Evolutionary conservation across 768 basidiomycete species (phyloP), one percentile per base, ranked within the genome.

Genomic region (Cubamyces lactineus): DNA sequence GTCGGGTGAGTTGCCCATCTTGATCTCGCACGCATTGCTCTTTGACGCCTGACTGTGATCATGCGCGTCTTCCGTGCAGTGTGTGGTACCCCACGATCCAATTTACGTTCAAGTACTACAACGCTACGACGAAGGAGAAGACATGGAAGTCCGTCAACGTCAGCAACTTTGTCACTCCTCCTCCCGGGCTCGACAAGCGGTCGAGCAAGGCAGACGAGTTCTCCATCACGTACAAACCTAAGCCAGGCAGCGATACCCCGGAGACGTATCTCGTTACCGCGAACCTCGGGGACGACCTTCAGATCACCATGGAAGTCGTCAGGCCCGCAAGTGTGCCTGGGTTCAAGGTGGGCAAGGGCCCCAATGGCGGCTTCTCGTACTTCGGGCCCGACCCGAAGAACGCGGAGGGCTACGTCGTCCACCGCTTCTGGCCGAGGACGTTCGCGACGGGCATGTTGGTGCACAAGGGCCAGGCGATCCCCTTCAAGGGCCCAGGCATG

Each of bases 51-150:
- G 21, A 26, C 30, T 16, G 6, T 17, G 21, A 26, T n/a, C 34
- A 34, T 34, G 34, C 34, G 34, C 34, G 11, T 30, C 24, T 9
- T 39, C 49, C 43, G 15, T 62, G 59, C 69, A 96, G 95, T 23
- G 73, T 98, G 62, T 95, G 96, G 87, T 96, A 91, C 71, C 95
- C 97, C 3, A 92, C 89, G 30, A 88, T 96, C 69, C 96, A 99
- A 75, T 93, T 98, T 74, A 91, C 87, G 4, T 95, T 88, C 86
- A 96, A 95, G 76, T 76, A 91, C 53, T 88, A 84, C 78, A 84
- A 97, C 70, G 88, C 94, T 5, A 81, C 83, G 64, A 92, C 88
- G 19, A 84, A 86, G 58, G 82, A 90, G 69, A 82, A 76, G 48
- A 79, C 78, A 60, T 99, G 96, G 96, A 92, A 91, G 74, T 94